A percentile compares a stretch with the other conserved stretches of the same genome.
phyloP scores from a whole-genome alignment of 495 filamentous ascomycete genomes.

The Hypoxylon fragiforme region DNA sequence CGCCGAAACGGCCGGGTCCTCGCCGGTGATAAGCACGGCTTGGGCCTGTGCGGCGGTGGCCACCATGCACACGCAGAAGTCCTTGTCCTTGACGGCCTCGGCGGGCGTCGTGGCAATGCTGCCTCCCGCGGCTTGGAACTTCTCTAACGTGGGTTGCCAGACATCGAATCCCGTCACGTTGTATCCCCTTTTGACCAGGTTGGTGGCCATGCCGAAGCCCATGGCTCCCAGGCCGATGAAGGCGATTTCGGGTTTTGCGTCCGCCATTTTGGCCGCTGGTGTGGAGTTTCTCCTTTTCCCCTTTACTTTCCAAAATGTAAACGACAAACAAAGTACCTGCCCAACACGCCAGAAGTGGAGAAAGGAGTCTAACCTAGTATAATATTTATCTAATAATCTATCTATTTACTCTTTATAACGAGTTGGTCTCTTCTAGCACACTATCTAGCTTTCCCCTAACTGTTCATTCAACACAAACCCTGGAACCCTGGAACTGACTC shows the following conservation, averaged over 20 bases:
- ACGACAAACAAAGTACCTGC: too few species aligned
- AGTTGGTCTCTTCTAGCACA: too few species aligned
- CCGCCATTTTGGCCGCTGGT: slow-evolving; percentile 33
- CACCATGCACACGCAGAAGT: slow-evolving; percentile 77
- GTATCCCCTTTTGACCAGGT: slow-evolving; percentile 71
- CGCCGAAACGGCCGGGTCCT: slow-evolving; percentile 58
- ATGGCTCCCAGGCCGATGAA: slow-evolving; percentile 88
- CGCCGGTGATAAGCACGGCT: slow-evolving; percentile 63
- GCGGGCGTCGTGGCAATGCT: slow-evolving; percentile 61
- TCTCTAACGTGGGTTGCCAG: slow-evolving; percentile 70
- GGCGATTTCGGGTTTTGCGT: slow-evolving; percentile 59
- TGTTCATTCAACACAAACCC: too few species aligned
- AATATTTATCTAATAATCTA: too few species aligned
- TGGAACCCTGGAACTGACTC: too few species aligned
- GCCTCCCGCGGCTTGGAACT: slow-evolving; percentile 69
- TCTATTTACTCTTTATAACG: too few species aligned
- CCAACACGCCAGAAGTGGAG: too few species aligned
- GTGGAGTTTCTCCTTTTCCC: too few species aligned
- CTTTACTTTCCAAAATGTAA: too few species aligned
- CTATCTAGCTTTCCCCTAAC: too few species aligned
- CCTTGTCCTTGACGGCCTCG: slow-evolving; percentile 63
- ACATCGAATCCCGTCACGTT: slow-evolving; percentile 76
- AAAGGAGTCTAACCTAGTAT: too few species aligned
- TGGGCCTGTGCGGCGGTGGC: slow-evolving; percentile 73
- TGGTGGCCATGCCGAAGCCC: slow-evolving; percentile 85